phyloP scores from a whole-genome alignment of 495 filamentous ascomycete species.

The Daldinia loculata region DNA sequence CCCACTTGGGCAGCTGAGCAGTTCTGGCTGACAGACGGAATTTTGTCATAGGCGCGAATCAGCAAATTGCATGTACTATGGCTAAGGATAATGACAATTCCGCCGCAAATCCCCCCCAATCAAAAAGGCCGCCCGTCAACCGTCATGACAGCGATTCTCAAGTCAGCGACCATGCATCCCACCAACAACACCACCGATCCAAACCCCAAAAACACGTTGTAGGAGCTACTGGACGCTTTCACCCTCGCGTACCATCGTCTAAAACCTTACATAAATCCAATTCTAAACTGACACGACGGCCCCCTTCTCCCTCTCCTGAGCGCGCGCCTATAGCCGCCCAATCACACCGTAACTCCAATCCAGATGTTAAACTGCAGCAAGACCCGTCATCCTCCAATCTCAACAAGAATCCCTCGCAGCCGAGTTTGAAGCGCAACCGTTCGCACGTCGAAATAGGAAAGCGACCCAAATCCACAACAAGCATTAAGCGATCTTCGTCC shows the following conservation, averaged over 20 bases:
- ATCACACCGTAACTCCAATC: conserved; percentile 55
- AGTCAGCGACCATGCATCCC: conserved; percentile 45
- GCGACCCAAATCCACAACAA: conserved; percentile 55
- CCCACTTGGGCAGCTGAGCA: conserved; percentile 37
- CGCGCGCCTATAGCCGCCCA: conserved; percentile 40
- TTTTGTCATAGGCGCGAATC: conserved; percentile 32
- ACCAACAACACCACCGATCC: conserved; percentile 49
- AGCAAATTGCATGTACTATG: conserved; percentile 31
- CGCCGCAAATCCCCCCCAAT: conserved; percentile 52
- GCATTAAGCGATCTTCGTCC: conserved; percentile 56
- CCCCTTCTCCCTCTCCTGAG: conserved; percentile 50
- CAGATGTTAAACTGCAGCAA: conserved; percentile 52
- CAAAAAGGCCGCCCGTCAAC: conserved; percentile 54
- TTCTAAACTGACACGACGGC: conserved; percentile 53
- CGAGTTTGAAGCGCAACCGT: conserved; percentile 58
- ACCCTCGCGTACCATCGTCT: conserved; percentile 54
- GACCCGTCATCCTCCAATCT: conserved; percentile 50
- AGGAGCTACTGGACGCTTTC: conserved; percentile 47
- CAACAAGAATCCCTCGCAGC: conserved; percentile 57
- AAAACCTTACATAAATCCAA: conserved; percentile 57
- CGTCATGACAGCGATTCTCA: conserved; percentile 51
- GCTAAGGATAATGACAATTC: conserved; percentile 41
- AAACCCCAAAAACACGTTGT: conserved; percentile 58
- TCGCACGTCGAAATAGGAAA: conserved; percentile 60
- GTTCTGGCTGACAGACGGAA: conserved; percentile 35